Conservation (phyloP, 2,329 filamentous ascomycete genomes). For the Ambrosiella xylebori region DNA sequence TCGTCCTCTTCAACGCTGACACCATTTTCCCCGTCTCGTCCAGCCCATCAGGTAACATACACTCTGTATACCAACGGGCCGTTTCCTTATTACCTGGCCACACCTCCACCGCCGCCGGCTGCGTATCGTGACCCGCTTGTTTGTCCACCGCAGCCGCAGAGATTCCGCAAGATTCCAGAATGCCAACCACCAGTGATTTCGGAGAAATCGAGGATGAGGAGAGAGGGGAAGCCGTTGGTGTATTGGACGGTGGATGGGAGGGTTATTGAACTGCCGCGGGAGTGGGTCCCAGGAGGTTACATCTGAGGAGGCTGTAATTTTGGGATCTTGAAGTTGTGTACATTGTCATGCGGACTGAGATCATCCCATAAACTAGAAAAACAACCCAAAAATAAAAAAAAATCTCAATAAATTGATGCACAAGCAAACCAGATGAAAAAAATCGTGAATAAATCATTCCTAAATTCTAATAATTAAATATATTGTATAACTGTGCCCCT, state of each 20-base stretch:
- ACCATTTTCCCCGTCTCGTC: no score
- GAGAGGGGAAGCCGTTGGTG: conserved; percentile 4
- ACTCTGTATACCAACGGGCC: background rate
- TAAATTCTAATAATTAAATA: background rate
- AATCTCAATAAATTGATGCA: background rate
- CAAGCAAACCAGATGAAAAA: no score
- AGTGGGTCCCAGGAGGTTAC: conserved; percentile 11
- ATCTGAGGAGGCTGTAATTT: background rate
- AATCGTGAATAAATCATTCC: background rate
- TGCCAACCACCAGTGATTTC: conserved; percentile 3
- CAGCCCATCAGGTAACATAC: background rate
- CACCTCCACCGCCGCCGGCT: conserved; percentile 2
- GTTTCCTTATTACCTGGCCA: background rate
- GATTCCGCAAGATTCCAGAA: background rate
- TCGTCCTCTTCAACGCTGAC: no score
- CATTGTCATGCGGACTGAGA: background rate
- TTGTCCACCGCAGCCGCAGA: background rate
- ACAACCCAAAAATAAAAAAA: background rate
- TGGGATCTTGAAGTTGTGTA: background rate
- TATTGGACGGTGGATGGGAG: conserved; percentile 9
- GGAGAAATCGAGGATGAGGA: conserved; percentile 1
- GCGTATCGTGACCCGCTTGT: conserved; percentile 5
- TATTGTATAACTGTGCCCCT: background rate
- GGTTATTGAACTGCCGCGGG: conserved; percentile 4
- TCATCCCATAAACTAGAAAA: background rate